Base-by-base conservation (phyloP, 805 yeast species). In the Saccharomycopsis fodiens region DNA sequence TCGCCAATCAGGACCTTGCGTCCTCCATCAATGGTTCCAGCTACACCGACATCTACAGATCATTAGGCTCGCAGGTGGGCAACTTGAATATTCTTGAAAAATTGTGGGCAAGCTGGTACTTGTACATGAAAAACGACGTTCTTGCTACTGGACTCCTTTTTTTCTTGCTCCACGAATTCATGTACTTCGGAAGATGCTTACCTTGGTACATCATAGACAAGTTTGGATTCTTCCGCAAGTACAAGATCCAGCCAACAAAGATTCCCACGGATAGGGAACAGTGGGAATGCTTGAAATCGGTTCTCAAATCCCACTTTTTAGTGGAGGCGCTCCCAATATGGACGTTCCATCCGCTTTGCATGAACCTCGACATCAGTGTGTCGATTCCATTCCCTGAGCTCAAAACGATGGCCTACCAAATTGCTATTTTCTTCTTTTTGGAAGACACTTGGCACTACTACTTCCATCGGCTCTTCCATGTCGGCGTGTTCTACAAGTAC, bases 401-500 rank as follows among this genome's bases (percentile, higher is more conserved):
- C 59, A 64, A 65, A 45, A 75, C 75, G 27, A 79, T 85, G 66
- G 62, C 67, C 20, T 57, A 67, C 44, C 97, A 91, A 64, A 73
- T 89, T 47, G 72, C 76, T 16, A 56, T 86, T 13, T 86, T 91
- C 68, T 91, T 91, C 63, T 73, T 85, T 37, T 64, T 84, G 52
- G 98, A 91, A 67, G 98, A 91, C 62, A 71, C 85, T 53, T 93
- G 97, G 97, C 98, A 91, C 67, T 91, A 91, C 72, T 84, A 93
- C 84, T 82, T 84, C 62, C 98, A 91, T 67, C 79, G 97, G 59
- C 74, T 81, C 32, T 79, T 91, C 65, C 98, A 91, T 65, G 76
- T 79, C 62, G 95, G 95, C 45, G 73, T 78, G 51, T 85, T 93
- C 63, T 91, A 91, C 77, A 87, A 85, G 69, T 77, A 82, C 64